phyloP scores from a whole-genome alignment of 2,329 filamentous ascomycete species.

The Orbilia quercus region DNA sequence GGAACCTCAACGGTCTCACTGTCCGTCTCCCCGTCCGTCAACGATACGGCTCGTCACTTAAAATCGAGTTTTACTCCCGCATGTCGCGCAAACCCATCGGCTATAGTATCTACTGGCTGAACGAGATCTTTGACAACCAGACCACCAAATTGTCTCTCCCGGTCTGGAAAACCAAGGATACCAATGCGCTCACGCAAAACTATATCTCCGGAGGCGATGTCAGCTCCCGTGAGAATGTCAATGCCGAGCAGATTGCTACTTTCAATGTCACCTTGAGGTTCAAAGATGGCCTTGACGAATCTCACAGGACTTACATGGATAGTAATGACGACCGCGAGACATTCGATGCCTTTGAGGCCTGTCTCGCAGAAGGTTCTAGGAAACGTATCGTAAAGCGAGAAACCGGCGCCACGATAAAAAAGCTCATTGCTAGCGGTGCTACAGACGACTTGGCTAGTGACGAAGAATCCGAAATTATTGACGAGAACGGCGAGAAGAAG shows the following conservation, averaged over 20 bases:
- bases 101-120: slow-evolving; percentile 85
- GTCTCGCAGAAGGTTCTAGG: slow-evolving; percentile 85
- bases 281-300: slow-evolving; percentile 88
- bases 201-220: slow-evolving; percentile 87
- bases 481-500: slow-evolving; percentile 80
- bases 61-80: slow-evolving; percentile 81
- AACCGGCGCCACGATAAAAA: slow-evolving; percentile 76
- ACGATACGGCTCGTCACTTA: slow-evolving; percentile 87
- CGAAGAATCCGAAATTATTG: slow-evolving; percentile 76
- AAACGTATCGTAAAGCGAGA: slow-evolving; percentile 76
- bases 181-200: slow-evolving; percentile 83
- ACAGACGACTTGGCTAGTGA: slow-evolving; percentile 83
- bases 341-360: slow-evolving; percentile 93
- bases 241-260: slow-evolving; percentile 82
- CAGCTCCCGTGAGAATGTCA: slow-evolving; percentile 75
- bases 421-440: slow-evolving; percentile 82
- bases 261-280: slow-evolving; percentile 83
- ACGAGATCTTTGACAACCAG: slow-evolving; percentile 83
- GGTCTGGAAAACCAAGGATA: slow-evolving; percentile 84
- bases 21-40: slow-evolving; percentile 87
- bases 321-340: slow-evolving; percentile 93
- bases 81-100: slow-evolving; percentile 72
- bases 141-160: slow-evolving; percentile 83
- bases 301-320: slow-evolving; percentile 82
- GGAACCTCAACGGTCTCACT: slow-evolving; percentile 63